Evolutionary conservation across 2,329 filamentous ascomycete genomes (phyloP).

Genomic region (Neonectria sp.): DNA sequence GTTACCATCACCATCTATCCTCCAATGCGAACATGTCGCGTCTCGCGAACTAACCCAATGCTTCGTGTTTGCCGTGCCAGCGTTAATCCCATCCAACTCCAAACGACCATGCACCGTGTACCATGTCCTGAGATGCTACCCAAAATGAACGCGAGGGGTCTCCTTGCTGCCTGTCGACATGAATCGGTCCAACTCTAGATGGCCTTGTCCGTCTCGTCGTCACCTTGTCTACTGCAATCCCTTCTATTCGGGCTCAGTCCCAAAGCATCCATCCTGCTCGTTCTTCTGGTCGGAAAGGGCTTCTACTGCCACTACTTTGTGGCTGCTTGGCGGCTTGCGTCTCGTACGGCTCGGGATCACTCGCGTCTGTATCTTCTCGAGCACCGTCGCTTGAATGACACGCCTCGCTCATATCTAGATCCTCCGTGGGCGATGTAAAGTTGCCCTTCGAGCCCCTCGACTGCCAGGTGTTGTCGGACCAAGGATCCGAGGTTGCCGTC

Average conservation of each 20-base stretch:
- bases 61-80: constrained; percentile 17
- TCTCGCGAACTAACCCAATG: constrained; percentile 21
- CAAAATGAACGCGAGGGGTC: constrained; percentile 3
- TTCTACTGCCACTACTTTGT: constrained; percentile 17
- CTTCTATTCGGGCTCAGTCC: constrained; percentile 27
- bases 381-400: constrained; percentile 51
- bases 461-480: constrained; percentile 24
- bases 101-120: constrained; percentile 7
- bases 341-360: constrained; percentile 52
- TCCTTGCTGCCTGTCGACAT: neutral
- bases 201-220: neutral
- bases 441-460: constrained; percentile 28
- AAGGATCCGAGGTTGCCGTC: constrained; percentile 30
- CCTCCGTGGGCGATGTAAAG: constrained; percentile 47
- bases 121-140: constrained; percentile 13
- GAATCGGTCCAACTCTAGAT: neutral
- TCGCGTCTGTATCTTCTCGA: constrained; percentile 52
- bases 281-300: constrained; percentile 23
- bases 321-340: constrained; percentile 23
- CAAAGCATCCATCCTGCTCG: constrained; percentile 44
- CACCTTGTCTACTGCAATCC: neutral
- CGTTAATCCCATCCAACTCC: constrained; percentile 27
- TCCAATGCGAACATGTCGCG: neutral
- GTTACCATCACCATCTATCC: constrained; percentile 2
- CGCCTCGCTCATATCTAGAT: constrained; percentile 52